A percentile compares a stretch with the other conserved stretches of the same genome.
Conservation (phyloP, 139 green algal species). For the Ulvella scutata region DNA sequence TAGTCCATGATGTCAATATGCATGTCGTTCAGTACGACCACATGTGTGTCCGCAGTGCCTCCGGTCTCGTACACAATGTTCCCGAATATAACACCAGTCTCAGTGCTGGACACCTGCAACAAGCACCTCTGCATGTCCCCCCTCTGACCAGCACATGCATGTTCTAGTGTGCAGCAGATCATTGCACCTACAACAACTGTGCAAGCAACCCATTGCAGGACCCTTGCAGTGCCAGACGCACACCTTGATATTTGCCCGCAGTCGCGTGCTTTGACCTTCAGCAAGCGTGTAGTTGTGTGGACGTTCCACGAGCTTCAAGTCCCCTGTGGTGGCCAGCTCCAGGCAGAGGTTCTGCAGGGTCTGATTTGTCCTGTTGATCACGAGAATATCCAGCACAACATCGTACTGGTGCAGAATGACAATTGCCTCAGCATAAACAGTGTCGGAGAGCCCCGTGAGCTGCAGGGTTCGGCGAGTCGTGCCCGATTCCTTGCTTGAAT, state of each 20-base stretch:
- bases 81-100: conserved; percentile 98
- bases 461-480: conserved; percentile 41
- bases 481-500: background rate
- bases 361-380: conserved; percentile 69
- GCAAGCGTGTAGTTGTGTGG: conserved; percentile 85
- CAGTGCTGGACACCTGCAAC: conserved; percentile 79
- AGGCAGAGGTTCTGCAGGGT: conserved; percentile 79
- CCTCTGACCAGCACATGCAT: background rate
- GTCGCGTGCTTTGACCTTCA: conserved; percentile 50
- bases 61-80: conserved; percentile 96
- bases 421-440: conserved; percentile 93
- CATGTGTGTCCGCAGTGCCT: conserved; percentile 29
- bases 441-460: conserved; percentile 90
- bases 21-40: conserved; percentile 97
- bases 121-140: background rate
- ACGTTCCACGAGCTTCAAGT: conserved; percentile 96
- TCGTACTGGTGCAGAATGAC: conserved; percentile 95
- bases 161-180: too few relatives aligned
- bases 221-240: background rate
- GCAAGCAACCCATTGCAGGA: too few relatives aligned
- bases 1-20: conserved; percentile 99
- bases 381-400: conserved; percentile 91
- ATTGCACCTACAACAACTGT: too few relatives aligned
- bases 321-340: conserved; percentile 97
- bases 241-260: conserved; percentile 92